Percentiles rank a stretch among this genome's conserved stretches.
Evolutionary conservation across 257 asterid genomes (phyloP).

Genomic region (Plectranthus barbatus): DNA sequence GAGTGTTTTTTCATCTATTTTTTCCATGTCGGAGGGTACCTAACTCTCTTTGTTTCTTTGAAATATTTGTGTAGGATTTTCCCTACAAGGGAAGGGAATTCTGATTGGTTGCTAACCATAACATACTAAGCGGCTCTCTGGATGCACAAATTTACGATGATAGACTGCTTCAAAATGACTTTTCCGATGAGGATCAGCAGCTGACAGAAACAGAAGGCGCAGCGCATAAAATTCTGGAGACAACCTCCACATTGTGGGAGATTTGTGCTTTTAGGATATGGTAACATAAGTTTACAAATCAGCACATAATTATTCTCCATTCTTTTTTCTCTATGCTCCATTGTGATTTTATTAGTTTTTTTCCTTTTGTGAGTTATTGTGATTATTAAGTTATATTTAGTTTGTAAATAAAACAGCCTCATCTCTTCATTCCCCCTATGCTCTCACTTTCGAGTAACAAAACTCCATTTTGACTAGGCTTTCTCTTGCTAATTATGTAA

Average conservation of each 20-base stretch:
- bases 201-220: constrained; percentile 16
- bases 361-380: constrained; percentile 15
- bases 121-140: not conserved
- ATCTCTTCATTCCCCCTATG: not conserved
- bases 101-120: constrained; percentile 8
- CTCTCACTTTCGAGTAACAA: too few relatives aligned
- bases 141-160: constrained; percentile 17
- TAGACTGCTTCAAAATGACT: constrained; percentile 19
- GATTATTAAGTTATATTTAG: constrained; percentile 7
- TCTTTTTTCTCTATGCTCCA: not conserved
- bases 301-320: not conserved
- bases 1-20: not conserved
- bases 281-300: not conserved
- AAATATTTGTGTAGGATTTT: constrained; percentile 44
- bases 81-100: constrained; percentile 66
- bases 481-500: too few relatives aligned
- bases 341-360: not conserved
- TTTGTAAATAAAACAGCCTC: constrained; percentile 20
- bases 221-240: constrained; percentile 7
- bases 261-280: constrained; percentile 13
- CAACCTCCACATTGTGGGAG: not conserved
- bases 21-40: not conserved
- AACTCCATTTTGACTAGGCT: too few relatives aligned
- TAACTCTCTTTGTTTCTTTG: not conserved
- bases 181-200: constrained; percentile 17